phyloP scores from a whole-genome alignment of 306 rosid species.

The Trifolium repens region DNA sequence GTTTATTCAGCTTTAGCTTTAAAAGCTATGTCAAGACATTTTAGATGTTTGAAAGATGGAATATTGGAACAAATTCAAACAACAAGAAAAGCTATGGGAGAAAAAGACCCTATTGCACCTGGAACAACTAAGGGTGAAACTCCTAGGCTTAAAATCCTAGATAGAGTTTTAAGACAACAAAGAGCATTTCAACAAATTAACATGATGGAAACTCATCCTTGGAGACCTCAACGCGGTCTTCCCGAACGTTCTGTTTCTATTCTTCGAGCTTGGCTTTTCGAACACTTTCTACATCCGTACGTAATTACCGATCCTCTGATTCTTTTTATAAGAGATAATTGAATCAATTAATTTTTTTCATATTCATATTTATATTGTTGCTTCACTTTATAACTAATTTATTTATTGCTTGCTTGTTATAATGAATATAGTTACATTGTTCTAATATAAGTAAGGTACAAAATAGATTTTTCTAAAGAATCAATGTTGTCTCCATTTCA shows the following conservation, averaged over 20 bases:
- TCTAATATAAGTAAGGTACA: conserved; percentile 42
- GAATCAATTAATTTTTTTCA: not conserved
- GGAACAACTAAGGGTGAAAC: conserved; percentile 89
- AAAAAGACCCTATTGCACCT: conserved; percentile 72
- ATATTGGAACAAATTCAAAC: conserved; percentile 64
- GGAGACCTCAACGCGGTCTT: conserved; percentile 99
- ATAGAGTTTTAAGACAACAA: conserved; percentile 79
- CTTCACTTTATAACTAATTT: not conserved
- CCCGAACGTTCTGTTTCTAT: conserved; percentile 90
- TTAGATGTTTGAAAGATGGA: conserved; percentile 80
- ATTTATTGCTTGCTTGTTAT: not conserved
- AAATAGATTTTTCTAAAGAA: conserved; percentile 53
- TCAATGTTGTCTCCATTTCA: conserved; percentile 45
- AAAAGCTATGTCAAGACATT: conserved; percentile 93
- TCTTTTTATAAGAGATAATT: no score
- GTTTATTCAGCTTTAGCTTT: conserved; percentile 89
- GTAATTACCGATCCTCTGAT: no score
- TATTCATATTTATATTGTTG: not conserved
- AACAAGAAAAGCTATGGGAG: conserved; percentile 79
- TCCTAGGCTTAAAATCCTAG: conserved; percentile 79
- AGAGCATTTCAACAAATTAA: conserved; percentile 86
- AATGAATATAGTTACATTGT: not conserved
- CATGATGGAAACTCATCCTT: conserved; percentile 94
- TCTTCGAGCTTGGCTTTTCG: conserved; percentile 96
- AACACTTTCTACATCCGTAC: conserved; percentile 98